These are phyloP conservation scores for Aureobasidium melanogenum DNA, from an alignment of 2,329 filamentous ascomycete genomes.

Conservation along the genomic window DNA sequence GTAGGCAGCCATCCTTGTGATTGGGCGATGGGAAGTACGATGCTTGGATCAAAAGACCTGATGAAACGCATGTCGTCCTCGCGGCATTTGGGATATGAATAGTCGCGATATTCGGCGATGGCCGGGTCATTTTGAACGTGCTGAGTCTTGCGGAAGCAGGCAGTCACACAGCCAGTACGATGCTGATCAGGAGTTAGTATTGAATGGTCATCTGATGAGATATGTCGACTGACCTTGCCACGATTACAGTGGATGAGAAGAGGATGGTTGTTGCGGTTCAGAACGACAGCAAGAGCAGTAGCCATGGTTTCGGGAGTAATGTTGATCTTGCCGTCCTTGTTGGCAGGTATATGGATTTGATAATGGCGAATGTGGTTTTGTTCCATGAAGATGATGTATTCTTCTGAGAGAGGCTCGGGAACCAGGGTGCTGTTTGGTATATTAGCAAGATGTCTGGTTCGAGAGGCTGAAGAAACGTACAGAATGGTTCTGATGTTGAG, in stretches of 20 bases:
- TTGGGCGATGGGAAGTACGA: slow-evolving; percentile 6
- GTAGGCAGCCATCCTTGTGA: slow-evolving; percentile 12
- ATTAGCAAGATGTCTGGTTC: background rate
- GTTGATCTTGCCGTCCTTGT: slow-evolving; percentile 60
- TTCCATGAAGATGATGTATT: slow-evolving; percentile 52
- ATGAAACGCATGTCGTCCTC: slow-evolving; percentile 39
- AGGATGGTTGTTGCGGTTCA: slow-evolving; percentile 67
- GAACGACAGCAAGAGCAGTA: slow-evolving; percentile 60
- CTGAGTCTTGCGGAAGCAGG: slow-evolving; percentile 63
- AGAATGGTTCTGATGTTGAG: slow-evolving; percentile 72
- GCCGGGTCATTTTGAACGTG: slow-evolving; percentile 56
- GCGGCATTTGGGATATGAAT: slow-evolving; percentile 44
- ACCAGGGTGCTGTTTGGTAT: slow-evolving; percentile 38
- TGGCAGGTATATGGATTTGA: slow-evolving; percentile 73
- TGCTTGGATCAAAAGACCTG: slow-evolving; percentile 9
- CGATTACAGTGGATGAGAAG: slow-evolving; percentile 89
- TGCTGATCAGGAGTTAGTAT: slow-evolving; percentile 37
- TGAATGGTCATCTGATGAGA: background rate
- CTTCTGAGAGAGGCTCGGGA: slow-evolving; percentile 37
- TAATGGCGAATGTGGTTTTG: slow-evolving; percentile 61
- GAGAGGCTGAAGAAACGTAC: slow-evolving; percentile 37
- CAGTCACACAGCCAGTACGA: slow-evolving; percentile 83
- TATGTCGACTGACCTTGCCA: slow-evolving; percentile 48
- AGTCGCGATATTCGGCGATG: slow-evolving; percentile 64
- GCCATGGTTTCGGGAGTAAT: slow-evolving; percentile 61